Base-by-base conservation (phyloP, 2,329 filamentous ascomycete species). In the Pseudogymnoascus sp. region DNA sequence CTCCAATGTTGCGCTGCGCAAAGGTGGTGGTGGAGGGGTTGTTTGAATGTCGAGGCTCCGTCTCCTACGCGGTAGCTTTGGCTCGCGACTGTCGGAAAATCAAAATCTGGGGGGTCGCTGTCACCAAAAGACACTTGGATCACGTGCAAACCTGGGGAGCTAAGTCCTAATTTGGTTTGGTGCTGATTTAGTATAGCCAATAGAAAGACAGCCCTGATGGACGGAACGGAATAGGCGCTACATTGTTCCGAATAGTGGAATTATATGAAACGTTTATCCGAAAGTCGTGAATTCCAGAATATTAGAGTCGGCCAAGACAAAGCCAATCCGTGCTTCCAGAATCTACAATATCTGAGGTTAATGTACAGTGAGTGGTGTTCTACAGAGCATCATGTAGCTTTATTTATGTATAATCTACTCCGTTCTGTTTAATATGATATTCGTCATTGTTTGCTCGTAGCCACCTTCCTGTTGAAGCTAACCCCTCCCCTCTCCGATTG, bases 41-140 rank as follows among this genome's bases (percentile, higher is more conserved):
- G 51, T 36, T 21, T 36, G 51, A 57, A 57, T 57, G 51, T 57
- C 51, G 28, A 57, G 51, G 51, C 51, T 57, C n/a, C 28, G 51
- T 57, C 28, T 57, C n/a, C 51, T 57, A 57, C 51, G 51, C 51
- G 51, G 51, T 57, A 57, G 51, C 51, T 57, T 57, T 57, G 51
- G 51, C 51, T 57, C 51, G 51, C 51, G 51, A 57, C 28, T 57
- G 28, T 57, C 16, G 51, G 51, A 57, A 57, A 57, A 57, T 57
- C 51, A 57, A 57, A 57, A 57, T 57, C 51, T 57, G 51, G 51
- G 51, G 51, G 51, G 51, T 57, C 7, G 51, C 28, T 57, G 28
- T 57, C 51, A 57, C 51, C 51, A 57, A 57, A 57, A 57, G 51
- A 57, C 28, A 10, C 51, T 57, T 14, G 11, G 10, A 8, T 57